Evolutionary conservation across 208 protist species (phyloP), one percentile per base, ranked within the genome.

Genomic region (Acanthamoeba royreba): DNA sequence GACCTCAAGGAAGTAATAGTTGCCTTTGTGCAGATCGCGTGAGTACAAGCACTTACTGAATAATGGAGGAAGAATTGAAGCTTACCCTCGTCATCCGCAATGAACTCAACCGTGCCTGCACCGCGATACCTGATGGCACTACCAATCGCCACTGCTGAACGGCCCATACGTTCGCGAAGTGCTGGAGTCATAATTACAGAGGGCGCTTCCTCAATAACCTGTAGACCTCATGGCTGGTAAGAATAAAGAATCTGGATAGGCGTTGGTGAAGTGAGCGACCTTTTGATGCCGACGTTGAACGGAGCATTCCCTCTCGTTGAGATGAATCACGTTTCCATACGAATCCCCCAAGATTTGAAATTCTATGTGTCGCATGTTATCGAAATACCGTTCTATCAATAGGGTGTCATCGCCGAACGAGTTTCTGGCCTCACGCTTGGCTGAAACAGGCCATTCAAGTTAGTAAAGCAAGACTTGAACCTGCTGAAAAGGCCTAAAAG

Each of bases 1-100:
- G 98, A 99, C 99, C 95, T 99, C 99, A 96, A 99, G 98, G 87
- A 99, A 99, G 97, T 98, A 99, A 96, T 99, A 99, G 4, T 97
- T 95, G 11, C 96, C 72, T 55, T n/a, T n/a, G n/a, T n/a, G n/a
- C n/a, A n/a, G n/a, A n/a, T n/a, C n/a, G n/a, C n/a, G n/a, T n/a
- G n/a, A n/a, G n/a, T n/a, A n/a, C n/a, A n/a, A n/a, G n/a, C n/a
- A n/a, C n/a, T n/a, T n/a, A n/a, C n/a, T n/a, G n/a, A n/a, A n/a
- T n/a, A n/a, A n/a, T n/a, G n/a, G n/a, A n/a, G n/a, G n/a, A n/a
- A 17, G 69, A 55, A 72, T 93, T 40, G 0, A 87, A 11, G 61
- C 61, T 28, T 31, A 40, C 43, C 79, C 2, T 77, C n/a, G 40
- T 97, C 74, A 91, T 99, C 98, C 2, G 99, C 96, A 55, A 99